Evolutionary conservation across 257 asterid genomes (phyloP).

Genomic region (Penstemon eatonii): DNA sequence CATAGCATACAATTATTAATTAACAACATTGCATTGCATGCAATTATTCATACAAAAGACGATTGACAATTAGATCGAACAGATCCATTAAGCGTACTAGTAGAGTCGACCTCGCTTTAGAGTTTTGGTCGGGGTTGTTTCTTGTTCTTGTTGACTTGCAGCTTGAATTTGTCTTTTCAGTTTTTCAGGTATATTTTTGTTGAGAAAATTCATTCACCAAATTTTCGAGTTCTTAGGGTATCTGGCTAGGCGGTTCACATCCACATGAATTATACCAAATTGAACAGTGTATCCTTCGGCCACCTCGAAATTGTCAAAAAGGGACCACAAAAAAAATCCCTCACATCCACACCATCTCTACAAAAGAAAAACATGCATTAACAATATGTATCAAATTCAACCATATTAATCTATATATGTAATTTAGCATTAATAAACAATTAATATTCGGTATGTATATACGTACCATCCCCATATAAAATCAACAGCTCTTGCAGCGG

Average conservation of each 20-base stretch:
- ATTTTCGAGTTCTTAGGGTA: slow-evolving; percentile 26
- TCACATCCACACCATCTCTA: slow-evolving; percentile 3
- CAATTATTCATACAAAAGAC: no score
- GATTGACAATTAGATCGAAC: no score
- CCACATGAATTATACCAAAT: slow-evolving; percentile 23
- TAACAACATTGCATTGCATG: no score
- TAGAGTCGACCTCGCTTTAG: no score
- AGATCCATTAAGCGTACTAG: no score
- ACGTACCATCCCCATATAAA: slow-evolving; percentile 34
- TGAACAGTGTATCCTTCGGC: slow-evolving; percentile 27
- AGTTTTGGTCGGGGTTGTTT: no score
- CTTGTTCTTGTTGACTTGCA: no score
- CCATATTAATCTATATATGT: no score
- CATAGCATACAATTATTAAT: no score
- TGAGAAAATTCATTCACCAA: slow-evolving; percentile 31
- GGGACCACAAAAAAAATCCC: slow-evolving; percentile 23
- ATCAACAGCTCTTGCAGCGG: slow-evolving; percentile 27
- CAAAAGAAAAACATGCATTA: neutral
- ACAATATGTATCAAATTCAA: no score
- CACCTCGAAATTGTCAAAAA: slow-evolving; percentile 30
- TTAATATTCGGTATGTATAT: neutral
- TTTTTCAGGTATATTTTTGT: neutral
- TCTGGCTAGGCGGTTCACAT: slow-evolving; percentile 12
- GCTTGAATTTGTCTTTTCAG: no score
- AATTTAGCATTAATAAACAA: no score